Base-by-base conservation (phyloP, 108 stramenopile species). In the Pelagomonas calceolata region DNA sequence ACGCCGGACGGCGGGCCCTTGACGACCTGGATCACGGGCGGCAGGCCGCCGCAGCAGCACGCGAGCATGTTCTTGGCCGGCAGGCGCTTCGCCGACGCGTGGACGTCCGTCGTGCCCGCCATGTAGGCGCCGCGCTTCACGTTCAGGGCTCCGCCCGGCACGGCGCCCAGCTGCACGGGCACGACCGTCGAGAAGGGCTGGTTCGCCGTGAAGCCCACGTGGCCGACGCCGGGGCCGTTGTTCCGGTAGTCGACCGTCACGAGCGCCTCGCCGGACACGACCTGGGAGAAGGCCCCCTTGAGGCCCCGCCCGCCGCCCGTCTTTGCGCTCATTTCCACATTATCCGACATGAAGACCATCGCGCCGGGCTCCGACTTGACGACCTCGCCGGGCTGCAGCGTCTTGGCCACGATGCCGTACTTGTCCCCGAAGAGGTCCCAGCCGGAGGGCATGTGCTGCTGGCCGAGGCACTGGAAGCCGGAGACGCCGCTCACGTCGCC, bases 141-240 rank as follows among this genome's bases (percentile, higher is more conserved):
- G 69, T 84, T 82, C 32, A 86, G 74, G 7, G 10, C 26, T 1
- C 26, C 21, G 17, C 39, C 51, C 18, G 76, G 64, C 63, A 84
- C 79, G 37, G 72, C 78, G 32, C 81, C 80, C 68, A 86, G 79
- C 46, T 84, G 74, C 44, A 85, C 35, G 21, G 82, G 81, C 37
- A 84, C 45, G 43, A 86, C 80, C 73, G 81, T 86, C 73, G 86
- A 60, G 51, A 60, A 82, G 17, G 86, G 86, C 74, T 74, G 83
- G 68, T 84, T 84, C 66, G 86, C 80, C 32, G 86, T 86, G 26
- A 86, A 30, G 16, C 82, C 84, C 7, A 82, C 84, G 66, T 82
- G 84, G 35, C 82, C 86, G 35, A 78, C 75, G 18, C 73, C 37
- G 17, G 32, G 30, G 32, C 73, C 67, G 15, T 75, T 64, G 69